Conservation (phyloP, 306 rosid genomes). For the Prunus mongolica region DNA sequence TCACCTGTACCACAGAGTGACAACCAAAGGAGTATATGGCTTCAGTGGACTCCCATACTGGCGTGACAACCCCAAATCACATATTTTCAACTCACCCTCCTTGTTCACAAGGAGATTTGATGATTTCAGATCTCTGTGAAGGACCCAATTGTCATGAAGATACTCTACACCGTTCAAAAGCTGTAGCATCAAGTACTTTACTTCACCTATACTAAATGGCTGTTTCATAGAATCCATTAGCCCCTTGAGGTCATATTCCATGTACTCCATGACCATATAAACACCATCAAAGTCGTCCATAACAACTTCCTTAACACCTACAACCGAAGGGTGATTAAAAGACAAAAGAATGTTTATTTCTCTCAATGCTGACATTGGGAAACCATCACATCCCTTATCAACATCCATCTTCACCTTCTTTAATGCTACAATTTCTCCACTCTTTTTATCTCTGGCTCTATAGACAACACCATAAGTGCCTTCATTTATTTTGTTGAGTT, state of each 20-base stretch:
- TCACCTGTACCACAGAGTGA: slow-evolving; percentile 75
- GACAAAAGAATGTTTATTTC: slow-evolving; percentile 91
- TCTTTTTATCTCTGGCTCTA: slow-evolving; percentile 80
- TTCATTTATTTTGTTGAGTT: slow-evolving; percentile 80
- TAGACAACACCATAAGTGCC: slow-evolving; percentile 97
- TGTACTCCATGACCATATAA: slow-evolving; percentile 93
- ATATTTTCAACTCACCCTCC: slow-evolving; percentile 77
- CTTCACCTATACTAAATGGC: slow-evolving; percentile 75
- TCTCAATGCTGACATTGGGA: slow-evolving; percentile 81
- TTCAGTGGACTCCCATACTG: slow-evolving; percentile 84
- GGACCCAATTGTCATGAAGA: slow-evolving; percentile 94
- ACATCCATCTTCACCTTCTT: slow-evolving; percentile 94
- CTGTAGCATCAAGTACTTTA: slow-evolving; percentile 64
- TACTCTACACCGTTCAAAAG: slow-evolving; percentile 80
- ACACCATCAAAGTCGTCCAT: slow-evolving; percentile 67
- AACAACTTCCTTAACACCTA: slow-evolving; percentile 87
- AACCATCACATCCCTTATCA: slow-evolving; percentile 59
- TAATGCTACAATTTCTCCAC: slow-evolving; percentile 75
- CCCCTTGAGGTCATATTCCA: slow-evolving; percentile 81
- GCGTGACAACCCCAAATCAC: slow-evolving; percentile 92
- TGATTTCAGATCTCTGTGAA: slow-evolving; percentile 91
- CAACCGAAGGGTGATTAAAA: slow-evolving; percentile 72
- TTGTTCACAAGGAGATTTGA: slow-evolving; percentile 77
- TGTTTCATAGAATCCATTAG: slow-evolving; percentile 56
- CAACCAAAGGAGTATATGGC: slow-evolving; percentile 85